These are phyloP conservation scores for Barnettozyma vustinii DNA, from an alignment of 805 yeast species.

Conservation along the genomic window DNA sequence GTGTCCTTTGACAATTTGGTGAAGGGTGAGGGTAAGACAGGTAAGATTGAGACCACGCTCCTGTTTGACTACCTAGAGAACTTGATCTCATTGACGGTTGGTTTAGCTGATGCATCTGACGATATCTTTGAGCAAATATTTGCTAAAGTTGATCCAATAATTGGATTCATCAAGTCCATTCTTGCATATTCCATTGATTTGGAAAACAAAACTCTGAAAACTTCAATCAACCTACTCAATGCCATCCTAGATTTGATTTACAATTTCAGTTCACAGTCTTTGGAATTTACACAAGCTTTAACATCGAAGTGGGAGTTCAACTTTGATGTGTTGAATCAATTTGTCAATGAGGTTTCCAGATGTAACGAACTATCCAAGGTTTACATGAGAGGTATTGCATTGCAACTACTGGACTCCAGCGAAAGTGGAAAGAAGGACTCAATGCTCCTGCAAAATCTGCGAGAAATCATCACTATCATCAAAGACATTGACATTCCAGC, in stretches of 20 bases:
- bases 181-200: constrained; percentile 26
- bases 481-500: constrained; percentile 29
- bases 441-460: constrained; percentile 23
- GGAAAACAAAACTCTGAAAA: constrained; percentile 21
- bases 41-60: constrained; percentile 40
- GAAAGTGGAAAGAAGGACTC: constrained; percentile 12
- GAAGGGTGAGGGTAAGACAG: constrained; percentile 19
- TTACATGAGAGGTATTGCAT: constrained; percentile 32
- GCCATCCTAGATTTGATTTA: constrained; percentile 52
- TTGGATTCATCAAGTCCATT: constrained; percentile 25
- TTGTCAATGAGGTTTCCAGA: constrained; percentile 9
- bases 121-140: constrained; percentile 45
- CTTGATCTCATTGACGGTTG: constrained; percentile 59
- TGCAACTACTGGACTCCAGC: constrained; percentile 32
- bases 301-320: constrained; percentile 16
- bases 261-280: constrained; percentile 55
- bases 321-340: constrained; percentile 11
- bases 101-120: constrained; percentile 59
- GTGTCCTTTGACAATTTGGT: constrained; percentile 41
- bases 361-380: constrained; percentile 31
- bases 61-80: constrained; percentile 70
- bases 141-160: constrained; percentile 20
- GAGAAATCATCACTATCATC: constrained; percentile 23
- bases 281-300: constrained; percentile 38
- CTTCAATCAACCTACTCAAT: constrained; percentile 43